Evolutionary conservation across 345 rosid species (phyloP), one percentile per base, ranked within the genome.

Genomic region (Salix dunnii): DNA sequence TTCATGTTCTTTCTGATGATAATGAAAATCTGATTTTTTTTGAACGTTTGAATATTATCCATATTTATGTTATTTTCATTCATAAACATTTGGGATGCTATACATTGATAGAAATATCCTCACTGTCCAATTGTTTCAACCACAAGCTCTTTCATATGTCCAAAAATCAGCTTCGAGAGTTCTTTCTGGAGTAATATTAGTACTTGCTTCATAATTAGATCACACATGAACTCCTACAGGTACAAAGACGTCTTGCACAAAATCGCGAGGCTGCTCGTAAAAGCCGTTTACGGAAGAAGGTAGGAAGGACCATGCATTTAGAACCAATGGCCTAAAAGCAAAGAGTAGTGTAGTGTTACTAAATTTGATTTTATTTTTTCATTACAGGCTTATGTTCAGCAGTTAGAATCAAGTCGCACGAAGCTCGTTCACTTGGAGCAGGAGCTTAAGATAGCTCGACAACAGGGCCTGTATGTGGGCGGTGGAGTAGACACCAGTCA

Each of bases 241-340:
- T 89, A 80, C 96, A 91, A 81, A 90, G 98, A 81, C 91, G 99
- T 64, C 98, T 93, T 33, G 98, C 98, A 21, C 98, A 93, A 79
- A 96, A 96, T 63, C 96, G 98, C 5, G 98, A 93, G 86, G 99
- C 99, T 85, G 99, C 99, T 68, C 92, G 97, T 75, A 96, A 96
- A 82, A 92, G 99, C 80, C 98, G 99, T 68, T 68, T 96, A 81
- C 87, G 99, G 79, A 96, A 93, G 82, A 96, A 96, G 90, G 99
- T 96, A 82, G 10, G 68, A 74, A 53, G 68, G 61, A 16, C 17
- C 35, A 30, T 74, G 60, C 71, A 66, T 40, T 67, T 21, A 68
- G 62, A 70, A 38, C 71, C 71, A 33, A 67, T 28, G 14, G 27
- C 9, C 27, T 31, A 27, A 71, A 33, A 67, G 65, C 36, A n/a